Conservation (phyloP, 306 rosid species). For the Ammopiptanthus mongolicus region DNA sequence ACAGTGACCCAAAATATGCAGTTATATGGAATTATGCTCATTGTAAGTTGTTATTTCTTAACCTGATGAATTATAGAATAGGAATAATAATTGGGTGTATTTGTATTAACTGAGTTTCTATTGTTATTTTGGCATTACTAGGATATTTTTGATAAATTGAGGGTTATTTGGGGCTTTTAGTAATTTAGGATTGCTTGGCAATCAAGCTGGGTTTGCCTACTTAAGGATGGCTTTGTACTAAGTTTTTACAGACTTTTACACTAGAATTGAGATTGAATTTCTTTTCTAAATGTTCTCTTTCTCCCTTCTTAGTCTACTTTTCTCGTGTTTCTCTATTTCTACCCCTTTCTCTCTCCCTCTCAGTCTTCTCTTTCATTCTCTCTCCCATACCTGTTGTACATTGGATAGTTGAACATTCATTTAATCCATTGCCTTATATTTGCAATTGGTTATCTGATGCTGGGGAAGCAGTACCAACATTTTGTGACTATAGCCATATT, state of each 20-base stretch:
- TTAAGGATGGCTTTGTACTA: neutral
- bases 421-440: neutral
- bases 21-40: slow-evolving; percentile 63
- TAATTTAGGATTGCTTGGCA: neutral
- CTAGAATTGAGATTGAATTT: neutral
- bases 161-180: neutral
- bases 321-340: neutral
- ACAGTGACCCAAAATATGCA: slow-evolving; percentile 53
- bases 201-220: neutral
- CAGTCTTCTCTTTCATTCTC: neutral
- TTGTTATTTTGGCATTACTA: neutral
- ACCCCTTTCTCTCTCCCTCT: neutral
- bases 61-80: neutral
- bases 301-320: neutral
- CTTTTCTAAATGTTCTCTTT: neutral
- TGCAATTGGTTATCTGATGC: neutral
- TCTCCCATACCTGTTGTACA: neutral
- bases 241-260: neutral
- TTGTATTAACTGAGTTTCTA: neutral
- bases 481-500: neutral
- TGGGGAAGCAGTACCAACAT: neutral
- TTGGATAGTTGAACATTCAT: neutral
- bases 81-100: neutral
- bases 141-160: neutral
- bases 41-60: slow-evolving; percentile 44